Conservation (phyloP, 2,329 filamentous ascomycete species). For the Ophiostoma piceae region DNA sequence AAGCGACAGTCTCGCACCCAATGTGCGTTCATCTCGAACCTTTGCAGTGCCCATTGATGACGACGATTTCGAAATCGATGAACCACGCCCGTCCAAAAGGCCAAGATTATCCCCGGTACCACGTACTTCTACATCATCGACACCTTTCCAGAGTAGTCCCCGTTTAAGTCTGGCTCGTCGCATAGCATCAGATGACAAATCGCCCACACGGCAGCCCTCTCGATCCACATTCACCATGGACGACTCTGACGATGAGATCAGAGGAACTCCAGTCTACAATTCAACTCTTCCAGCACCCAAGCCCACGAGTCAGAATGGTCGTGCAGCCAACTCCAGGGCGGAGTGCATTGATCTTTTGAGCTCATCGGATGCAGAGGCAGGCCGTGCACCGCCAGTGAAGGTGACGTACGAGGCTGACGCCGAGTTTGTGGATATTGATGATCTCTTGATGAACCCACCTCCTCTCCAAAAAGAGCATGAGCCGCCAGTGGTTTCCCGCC, state of each 20-base stretch:
- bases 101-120: conserved; percentile 8
- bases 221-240: not conserved
- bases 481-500: not conserved
- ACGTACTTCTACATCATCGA: not conserved
- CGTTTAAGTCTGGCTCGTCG: not conserved
- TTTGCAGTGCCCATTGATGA: not conserved
- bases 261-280: not conserved
- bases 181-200: not conserved
- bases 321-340: not conserved
- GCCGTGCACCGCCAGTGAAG: not conserved
- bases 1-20: not conserved
- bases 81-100: conserved; percentile 7
- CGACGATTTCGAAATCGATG: not conserved
- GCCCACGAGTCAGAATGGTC: not conserved
- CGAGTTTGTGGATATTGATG: conserved; percentile 19
- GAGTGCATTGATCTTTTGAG: conserved; percentile 24
- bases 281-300: not conserved
- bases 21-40: not conserved
- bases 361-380: conserved; percentile 20
- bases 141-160: not conserved
- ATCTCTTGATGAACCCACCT: conserved; percentile 11
- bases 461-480: not conserved
- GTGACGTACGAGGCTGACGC: not conserved
- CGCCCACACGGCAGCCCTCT: not conserved
- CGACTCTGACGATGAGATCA: not conserved